Evolutionary conservation across 306 rosid species (phyloP), one percentile per base, ranked within the genome.

Genomic region (Malus orientalis): DNA sequence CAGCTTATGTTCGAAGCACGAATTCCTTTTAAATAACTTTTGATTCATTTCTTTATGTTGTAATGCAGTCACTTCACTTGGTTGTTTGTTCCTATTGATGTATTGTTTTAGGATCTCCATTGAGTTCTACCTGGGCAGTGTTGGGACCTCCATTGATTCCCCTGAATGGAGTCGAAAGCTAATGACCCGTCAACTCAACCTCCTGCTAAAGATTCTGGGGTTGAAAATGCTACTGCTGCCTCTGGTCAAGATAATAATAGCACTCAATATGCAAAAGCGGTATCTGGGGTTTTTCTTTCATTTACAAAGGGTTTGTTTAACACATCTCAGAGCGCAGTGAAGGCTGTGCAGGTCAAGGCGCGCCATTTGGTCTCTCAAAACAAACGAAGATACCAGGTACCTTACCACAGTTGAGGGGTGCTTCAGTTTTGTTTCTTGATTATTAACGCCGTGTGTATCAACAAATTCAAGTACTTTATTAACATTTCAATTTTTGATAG

Each of bases 291-390:
- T 59, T 54, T 94, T 71, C 95, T 82, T 75, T 89, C 96, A 16
- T 79, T 94, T 66, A 88, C 90, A 76, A 91, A 84, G 86, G 93
- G 96, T 59, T 75, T 94, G 70, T 69, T 94, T 66, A 93, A 84
- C 76, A 84, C 97, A 63, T 94, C 97, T 40, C 88, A 83, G 71
- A 85, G 76, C 76, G 96, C 96, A 23, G 93, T 90, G 23, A 94
- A 94, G 87, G 97, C 94, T 4, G 75, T 94, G 88, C 97, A 92
- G 90, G 94, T 93, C 84, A 94, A 85, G 82, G 97, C 98, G 55
- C 98, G 98, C 27, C 97, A 90, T 79, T 80, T 92, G 1, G 98
- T 92, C 72, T 94, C 97, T 76, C 97, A 90, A 77, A 94, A 92
- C 87, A 90, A 94, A 75, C 83, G 93, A 66, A 90, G 98, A 92